Conservation (phyloP, 1,139 yeast genomes). For the Pichiaceae sp. region DNA sequence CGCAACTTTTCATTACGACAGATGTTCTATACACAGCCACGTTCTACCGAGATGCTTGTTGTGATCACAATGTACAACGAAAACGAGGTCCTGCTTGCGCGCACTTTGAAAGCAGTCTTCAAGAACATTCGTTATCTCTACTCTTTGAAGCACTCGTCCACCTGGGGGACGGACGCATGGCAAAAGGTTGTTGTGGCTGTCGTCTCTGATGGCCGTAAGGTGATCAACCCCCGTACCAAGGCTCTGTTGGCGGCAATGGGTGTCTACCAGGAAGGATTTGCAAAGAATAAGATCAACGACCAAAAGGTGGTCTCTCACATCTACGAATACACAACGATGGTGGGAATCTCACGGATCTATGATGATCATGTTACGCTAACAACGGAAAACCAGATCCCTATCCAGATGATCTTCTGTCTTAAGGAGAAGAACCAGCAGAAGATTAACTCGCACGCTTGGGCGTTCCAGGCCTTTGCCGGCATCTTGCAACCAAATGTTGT, state of each 20-base stretch:
- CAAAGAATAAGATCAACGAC: conserved; percentile 68
- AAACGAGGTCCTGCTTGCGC: conserved; percentile 61
- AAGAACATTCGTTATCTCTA: conserved; percentile 60
- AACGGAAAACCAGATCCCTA: conserved; percentile 54
- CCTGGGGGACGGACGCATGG: conserved; percentile 81
- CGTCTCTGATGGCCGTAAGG: conserved; percentile 71
- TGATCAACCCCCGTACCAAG: conserved; percentile 57
- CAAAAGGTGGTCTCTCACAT: conserved; percentile 63
- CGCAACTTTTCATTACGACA: conserved; percentile 61
- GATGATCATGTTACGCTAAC: conserved; percentile 38
- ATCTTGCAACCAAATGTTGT: conserved; percentile 63
- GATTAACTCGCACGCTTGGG: conserved; percentile 82
- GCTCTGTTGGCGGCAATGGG: conserved; percentile 67
- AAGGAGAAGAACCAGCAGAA: conserved; percentile 70
- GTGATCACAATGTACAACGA: conserved; percentile 80
- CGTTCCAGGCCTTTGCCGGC: conserved; percentile 72
- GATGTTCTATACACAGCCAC: conserved; percentile 53
- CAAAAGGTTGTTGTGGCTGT: conserved; percentile 67
- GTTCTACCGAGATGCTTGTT: conserved; percentile 66
- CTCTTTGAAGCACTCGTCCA: conserved; percentile 45
- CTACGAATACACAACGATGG: conserved; percentile 73
- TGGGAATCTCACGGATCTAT: conserved; percentile 60
- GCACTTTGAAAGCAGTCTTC: conserved; percentile 72
- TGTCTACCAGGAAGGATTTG: conserved; percentile 74
- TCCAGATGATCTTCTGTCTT: conserved; percentile 68